Conservation (phyloP, 139 green algal genomes). For the Micractinium sp. region DNA sequence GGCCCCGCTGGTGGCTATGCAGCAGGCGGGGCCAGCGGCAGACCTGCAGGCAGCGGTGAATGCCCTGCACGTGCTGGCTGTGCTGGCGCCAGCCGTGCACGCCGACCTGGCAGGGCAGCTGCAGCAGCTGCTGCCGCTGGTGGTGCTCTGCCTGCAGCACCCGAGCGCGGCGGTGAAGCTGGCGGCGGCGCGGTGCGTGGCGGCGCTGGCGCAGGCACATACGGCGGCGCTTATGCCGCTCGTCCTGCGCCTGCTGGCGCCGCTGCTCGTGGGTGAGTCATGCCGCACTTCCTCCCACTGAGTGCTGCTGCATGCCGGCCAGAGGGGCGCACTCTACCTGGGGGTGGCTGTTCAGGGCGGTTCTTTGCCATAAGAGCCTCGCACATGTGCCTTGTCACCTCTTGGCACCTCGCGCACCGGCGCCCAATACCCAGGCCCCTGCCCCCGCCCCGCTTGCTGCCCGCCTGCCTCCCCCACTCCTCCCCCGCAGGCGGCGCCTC, state of each 20-base stretch:
- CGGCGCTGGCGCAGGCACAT: slow-evolving; percentile 50
- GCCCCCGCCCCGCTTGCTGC: background rate
- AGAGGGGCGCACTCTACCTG: too few species aligned
- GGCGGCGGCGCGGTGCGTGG: slow-evolving; percentile 52
- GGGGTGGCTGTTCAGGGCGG: too few species aligned
- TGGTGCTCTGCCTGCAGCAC: slow-evolving; percentile 51
- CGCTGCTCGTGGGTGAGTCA: slow-evolving; percentile 16
- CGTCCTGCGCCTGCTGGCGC: slow-evolving; percentile 61
- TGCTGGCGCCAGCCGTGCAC: slow-evolving; percentile 67
- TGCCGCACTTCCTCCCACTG: background rate
- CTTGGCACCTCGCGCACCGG: background rate
- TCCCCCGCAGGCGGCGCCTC: background rate
- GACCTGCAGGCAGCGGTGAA: slow-evolving; percentile 43
- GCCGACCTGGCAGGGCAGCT: slow-evolving; percentile 53
- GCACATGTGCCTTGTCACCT: too few species aligned
- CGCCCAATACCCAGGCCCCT: background rate
- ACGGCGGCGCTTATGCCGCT: slow-evolving; percentile 60
- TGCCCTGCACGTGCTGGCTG: slow-evolving; percentile 72
- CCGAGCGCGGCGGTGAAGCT: slow-evolving; percentile 55
- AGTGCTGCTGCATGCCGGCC: background rate
- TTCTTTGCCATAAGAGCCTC: too few species aligned
- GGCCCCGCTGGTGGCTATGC: slow-evolving; percentile 50
- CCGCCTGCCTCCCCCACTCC: background rate
- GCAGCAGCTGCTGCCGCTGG: slow-evolving; percentile 59
- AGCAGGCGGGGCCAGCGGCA: slow-evolving; percentile 20